Percentiles rank a stretch among this genome's conserved stretches.
These are phyloP conservation scores for Cryptosporidium muris DNA, from an alignment of 169 alveolate species.

Conservation along the genomic window DNA sequence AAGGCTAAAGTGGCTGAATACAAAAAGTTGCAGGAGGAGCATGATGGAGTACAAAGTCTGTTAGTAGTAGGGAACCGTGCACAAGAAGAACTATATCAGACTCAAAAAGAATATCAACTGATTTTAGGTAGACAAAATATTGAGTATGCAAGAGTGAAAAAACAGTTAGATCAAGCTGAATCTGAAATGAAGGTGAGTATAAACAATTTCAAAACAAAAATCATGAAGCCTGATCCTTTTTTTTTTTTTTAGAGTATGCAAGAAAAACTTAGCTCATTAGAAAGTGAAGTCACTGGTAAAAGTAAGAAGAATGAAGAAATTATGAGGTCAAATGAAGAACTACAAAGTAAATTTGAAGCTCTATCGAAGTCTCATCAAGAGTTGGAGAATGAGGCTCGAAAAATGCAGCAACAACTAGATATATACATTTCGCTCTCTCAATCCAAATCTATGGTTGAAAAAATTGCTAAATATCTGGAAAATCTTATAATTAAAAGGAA, in stretches of 20 bases:
- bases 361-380: constrained; percentile 23
- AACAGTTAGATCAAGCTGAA: constrained; percentile 32
- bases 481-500: constrained; percentile 48
- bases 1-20: constrained; percentile 50
- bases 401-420: constrained; percentile 30
- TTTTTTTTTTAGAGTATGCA: constrained; percentile 31
- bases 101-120: constrained; percentile 62
- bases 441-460: constrained; percentile 64
- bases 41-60: constrained; percentile 54
- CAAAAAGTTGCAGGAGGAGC: constrained; percentile 58
- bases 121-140: constrained; percentile 50
- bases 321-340: background rate
- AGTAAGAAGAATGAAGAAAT: constrained; percentile 7
- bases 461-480: constrained; percentile 58
- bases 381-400: constrained; percentile 32
- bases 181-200: constrained; percentile 38
- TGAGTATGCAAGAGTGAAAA: constrained; percentile 49
- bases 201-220: background rate
- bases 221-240: background rate
- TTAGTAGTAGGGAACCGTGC: constrained; percentile 59
- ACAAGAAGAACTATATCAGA: constrained; percentile 69
- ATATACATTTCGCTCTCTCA: constrained; percentile 43
- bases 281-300: constrained; percentile 14
- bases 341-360: constrained; percentile 8
- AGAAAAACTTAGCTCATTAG: constrained; percentile 25